phyloP scores from a whole-genome alignment of 495 filamentous ascomycete genomes.

The Beverwykella pulmonaria region DNA sequence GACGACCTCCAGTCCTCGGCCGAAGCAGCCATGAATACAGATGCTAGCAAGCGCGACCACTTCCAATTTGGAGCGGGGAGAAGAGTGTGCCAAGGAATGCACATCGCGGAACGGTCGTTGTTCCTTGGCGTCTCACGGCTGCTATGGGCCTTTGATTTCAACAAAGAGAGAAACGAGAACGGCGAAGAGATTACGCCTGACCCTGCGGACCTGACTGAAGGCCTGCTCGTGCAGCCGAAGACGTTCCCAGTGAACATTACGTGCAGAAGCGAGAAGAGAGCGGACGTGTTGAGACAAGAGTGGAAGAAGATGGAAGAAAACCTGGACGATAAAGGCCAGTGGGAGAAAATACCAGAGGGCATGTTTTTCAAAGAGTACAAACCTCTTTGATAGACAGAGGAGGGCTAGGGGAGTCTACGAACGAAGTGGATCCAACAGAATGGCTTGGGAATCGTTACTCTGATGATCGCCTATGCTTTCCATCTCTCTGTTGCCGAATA shows the following conservation, averaged over 20 bases:
- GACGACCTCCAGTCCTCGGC: constrained; percentile 9
- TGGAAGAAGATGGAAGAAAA: constrained; percentile 53
- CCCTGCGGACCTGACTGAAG: not conserved
- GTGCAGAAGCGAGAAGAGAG: constrained; percentile 46
- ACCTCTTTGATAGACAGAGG: no score
- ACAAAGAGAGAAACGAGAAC: not conserved
- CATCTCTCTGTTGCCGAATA: no score
- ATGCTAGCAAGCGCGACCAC: constrained; percentile 16
- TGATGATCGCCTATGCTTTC: no score
- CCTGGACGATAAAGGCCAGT: constrained; percentile 25
- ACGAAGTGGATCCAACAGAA: no score
- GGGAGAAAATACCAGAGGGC: constrained; percentile 1
- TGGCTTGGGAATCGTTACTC: no score
- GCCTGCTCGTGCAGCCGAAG: not conserved
- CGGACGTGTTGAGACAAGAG: constrained; percentile 43
- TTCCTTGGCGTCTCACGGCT: constrained; percentile 13
- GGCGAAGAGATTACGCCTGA: constrained; percentile 5
- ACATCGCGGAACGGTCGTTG: constrained; percentile 18
- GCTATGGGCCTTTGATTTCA: constrained; percentile 26
- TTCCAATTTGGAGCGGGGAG: constrained; percentile 22
- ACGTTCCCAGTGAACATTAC: not conserved
- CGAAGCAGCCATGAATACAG: not conserved
- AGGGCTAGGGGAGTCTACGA: no score
- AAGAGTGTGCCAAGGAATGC: constrained; percentile 21
- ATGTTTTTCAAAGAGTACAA: no score